These are phyloP conservation scores for Hygrocybe punicea DNA, from an alignment of 768 basidiomycete genomes.

Conservation along the genomic window DNA sequence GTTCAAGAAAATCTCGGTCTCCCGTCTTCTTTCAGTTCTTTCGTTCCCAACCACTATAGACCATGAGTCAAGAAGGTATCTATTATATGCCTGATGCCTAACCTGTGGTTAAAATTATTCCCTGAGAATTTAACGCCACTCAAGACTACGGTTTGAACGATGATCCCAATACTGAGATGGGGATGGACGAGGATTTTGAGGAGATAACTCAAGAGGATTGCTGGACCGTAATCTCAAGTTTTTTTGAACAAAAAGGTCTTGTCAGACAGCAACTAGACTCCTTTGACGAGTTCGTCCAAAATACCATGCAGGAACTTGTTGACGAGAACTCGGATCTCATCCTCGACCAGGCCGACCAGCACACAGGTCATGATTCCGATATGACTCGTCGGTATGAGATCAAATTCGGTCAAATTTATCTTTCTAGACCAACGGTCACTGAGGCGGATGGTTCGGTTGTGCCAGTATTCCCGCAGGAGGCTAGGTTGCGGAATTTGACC, in stretches of 20 bases:
- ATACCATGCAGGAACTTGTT: conserved; percentile 98
- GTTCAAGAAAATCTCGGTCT: background rate
- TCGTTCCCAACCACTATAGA: conserved; percentile 16
- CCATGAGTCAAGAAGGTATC: conserved; percentile 53
- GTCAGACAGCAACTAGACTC: conserved; percentile 97
- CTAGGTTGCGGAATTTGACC: conserved; percentile 88
- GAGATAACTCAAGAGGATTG: conserved; percentile 91
- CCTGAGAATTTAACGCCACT: conserved; percentile 45
- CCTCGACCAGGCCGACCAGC: conserved; percentile 94
- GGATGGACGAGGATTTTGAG: conserved; percentile 55
- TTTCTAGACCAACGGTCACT: conserved; percentile 90
- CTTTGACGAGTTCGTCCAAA: conserved; percentile 98
- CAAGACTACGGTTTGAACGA: conserved; percentile 60
- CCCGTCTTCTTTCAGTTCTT: background rate
- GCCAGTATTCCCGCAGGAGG: conserved; percentile 95
- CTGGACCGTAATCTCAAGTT: conserved; percentile 93
- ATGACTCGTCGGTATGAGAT: conserved; percentile 94
- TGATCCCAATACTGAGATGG: conserved; percentile 53
- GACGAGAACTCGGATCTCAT: conserved; percentile 96
- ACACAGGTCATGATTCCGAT: conserved; percentile 77
- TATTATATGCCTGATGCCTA: conserved; percentile 21
- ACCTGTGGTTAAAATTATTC: conserved; percentile 33
- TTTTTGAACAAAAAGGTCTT: conserved; percentile 96
- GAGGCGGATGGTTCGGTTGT: conserved; percentile 94
- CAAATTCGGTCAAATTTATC: conserved; percentile 95